These are phyloP conservation scores for Friedmanniomyces endolithicus DNA, from an alignment of 495 filamentous ascomycete genomes.

Conservation along the genomic window DNA sequence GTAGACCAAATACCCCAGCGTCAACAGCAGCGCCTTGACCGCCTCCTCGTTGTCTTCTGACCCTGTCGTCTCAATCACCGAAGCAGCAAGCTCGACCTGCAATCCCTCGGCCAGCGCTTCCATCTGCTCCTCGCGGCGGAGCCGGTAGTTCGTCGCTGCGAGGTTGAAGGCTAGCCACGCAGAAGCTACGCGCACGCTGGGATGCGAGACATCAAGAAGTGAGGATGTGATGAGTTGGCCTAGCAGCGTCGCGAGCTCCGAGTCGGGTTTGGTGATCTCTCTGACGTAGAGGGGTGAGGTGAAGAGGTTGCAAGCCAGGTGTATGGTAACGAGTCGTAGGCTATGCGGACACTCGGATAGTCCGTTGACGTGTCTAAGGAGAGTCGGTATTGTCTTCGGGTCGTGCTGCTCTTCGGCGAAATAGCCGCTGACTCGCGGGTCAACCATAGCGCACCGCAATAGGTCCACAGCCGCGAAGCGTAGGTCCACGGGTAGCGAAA, in stretches of 20 bases:
- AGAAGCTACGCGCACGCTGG: slow-evolving; percentile 56
- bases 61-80: slow-evolving; percentile 60
- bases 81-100: slow-evolving; percentile 67
- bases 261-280: slow-evolving; percentile 15
- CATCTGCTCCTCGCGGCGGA: slow-evolving; percentile 43
- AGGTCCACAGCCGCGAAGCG: slow-evolving; percentile 77
- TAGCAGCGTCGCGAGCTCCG: slow-evolving; percentile 28
- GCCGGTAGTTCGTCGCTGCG: slow-evolving; percentile 52
- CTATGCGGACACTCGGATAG: slow-evolving; percentile 53
- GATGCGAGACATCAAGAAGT: slow-evolving; percentile 42
- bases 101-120: slow-evolving; percentile 53
- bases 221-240: slow-evolving; percentile 40
- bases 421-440: slow-evolving; percentile 74
- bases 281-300: slow-evolving; percentile 39
- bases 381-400: slow-evolving; percentile 43
- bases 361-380: slow-evolving; percentile 48
- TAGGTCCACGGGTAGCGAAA: slow-evolving; percentile 41
- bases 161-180: slow-evolving; percentile 77
- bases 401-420: slow-evolving; percentile 64
- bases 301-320: slow-evolving; percentile 54
- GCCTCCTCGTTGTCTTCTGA: slow-evolving; percentile 59
- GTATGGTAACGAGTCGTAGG: slow-evolving; percentile 65
- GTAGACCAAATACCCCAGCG: slow-evolving; percentile 63
- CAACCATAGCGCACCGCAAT: slow-evolving; percentile 60
- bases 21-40: slow-evolving; percentile 56